A percentile compares a stretch with the other conserved stretches of the same genome.
phyloP scores from a whole-genome alignment of 495 filamentous ascomycete species.

The Cairneyella variabilis region DNA sequence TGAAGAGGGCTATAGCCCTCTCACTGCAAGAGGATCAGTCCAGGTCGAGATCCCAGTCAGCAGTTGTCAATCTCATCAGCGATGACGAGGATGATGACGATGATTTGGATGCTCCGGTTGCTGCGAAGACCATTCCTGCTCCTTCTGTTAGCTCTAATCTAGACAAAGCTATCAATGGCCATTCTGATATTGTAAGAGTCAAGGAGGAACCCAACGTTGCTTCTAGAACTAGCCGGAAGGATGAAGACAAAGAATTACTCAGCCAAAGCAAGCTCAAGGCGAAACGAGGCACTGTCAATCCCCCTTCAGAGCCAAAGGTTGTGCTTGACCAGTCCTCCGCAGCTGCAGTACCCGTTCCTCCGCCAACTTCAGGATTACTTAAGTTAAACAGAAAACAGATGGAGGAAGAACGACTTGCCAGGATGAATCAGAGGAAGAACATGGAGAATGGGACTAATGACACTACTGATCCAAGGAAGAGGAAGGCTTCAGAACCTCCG shows the following conservation, averaged over 20 bases:
- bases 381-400: conserved; percentile 68
- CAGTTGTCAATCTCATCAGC: conserved; percentile 25
- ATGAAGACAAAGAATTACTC: background rate
- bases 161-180: background rate
- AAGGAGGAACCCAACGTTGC: background rate
- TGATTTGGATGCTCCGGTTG: conserved; percentile 16
- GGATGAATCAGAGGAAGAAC: conserved; percentile 34
- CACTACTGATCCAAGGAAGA: conserved; percentile 32
- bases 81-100: conserved; percentile 23
- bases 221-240: background rate
- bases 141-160: background rate
- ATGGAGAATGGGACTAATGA: background rate
- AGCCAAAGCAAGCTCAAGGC: background rate
- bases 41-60: background rate
- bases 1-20: conserved; percentile 49
- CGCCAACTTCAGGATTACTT: too few species aligned
- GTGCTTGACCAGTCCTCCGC: background rate
- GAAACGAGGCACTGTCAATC: background rate
- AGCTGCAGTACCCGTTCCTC: background rate
- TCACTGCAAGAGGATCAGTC: conserved; percentile 34
- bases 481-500: conserved; percentile 40
- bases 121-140: background rate
- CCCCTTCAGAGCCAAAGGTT: background rate
- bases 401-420: conserved; percentile 79
- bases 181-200: too few species aligned